These are phyloP conservation scores for Coprinopsis cinerea DNA, from an alignment of 768 basidiomycete genomes.

Conservation along the genomic window DNA sequence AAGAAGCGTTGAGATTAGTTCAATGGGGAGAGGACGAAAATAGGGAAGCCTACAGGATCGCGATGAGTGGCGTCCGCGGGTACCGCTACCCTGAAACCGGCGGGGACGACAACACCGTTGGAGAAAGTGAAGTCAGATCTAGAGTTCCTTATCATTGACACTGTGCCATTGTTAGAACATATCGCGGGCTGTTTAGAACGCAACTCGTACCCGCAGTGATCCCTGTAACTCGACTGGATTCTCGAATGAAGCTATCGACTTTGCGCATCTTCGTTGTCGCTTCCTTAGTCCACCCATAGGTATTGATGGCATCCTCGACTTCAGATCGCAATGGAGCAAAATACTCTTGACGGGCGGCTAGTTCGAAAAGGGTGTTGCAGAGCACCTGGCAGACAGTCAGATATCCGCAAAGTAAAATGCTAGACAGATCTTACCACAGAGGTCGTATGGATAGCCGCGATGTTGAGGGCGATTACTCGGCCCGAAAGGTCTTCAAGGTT, in stretches of 20 bases:
- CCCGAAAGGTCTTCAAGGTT: constrained; percentile 18
- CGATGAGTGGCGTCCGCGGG: too few relatives aligned
- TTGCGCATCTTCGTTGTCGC: constrained; percentile 32
- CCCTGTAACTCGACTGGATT: background rate
- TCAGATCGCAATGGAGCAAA: constrained; percentile 31
- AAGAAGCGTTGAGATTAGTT: constrained; percentile 18
- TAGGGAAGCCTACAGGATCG: too few relatives aligned
- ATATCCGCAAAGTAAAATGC: background rate
- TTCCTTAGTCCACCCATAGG: constrained; percentile 28
- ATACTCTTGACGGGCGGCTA: constrained; percentile 26
- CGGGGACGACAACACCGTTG: too few relatives aligned
- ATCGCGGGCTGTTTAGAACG: too few relatives aligned
- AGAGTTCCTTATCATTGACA: too few relatives aligned
- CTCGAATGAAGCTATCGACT: constrained; percentile 40
- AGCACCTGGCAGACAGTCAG: constrained; percentile 14
- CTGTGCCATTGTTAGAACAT: too few relatives aligned
- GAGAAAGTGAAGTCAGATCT: too few relatives aligned
- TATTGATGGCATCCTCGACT: constrained; percentile 25
- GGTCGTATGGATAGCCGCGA: constrained; percentile 35
- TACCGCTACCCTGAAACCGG: too few relatives aligned
- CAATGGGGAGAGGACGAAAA: too few relatives aligned
- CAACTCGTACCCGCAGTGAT: background rate
- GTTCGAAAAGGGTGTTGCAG: constrained; percentile 23
- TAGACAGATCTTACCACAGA: constrained; percentile 22
- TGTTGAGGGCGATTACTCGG: constrained; percentile 30